A percentile compares a stretch with the other conserved stretches of the same genome.
Conservation (phyloP, 768 basidiomycete species). For the Leccinum olivaceopallidum region DNA sequence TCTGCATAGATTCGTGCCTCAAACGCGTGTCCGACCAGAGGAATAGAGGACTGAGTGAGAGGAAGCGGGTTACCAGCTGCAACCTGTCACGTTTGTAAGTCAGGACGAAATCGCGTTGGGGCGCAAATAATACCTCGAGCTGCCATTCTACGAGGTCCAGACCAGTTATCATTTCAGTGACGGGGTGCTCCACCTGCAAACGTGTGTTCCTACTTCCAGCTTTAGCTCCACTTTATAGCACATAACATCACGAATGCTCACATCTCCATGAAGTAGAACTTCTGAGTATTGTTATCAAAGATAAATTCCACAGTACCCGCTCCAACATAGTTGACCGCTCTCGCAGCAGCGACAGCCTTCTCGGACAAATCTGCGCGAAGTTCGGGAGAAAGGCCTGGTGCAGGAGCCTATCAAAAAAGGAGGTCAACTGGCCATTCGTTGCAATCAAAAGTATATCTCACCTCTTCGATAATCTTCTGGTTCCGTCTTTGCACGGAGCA, state of each 20-base stretch:
- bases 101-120: background rate
- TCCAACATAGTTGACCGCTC: conserved; percentile 88
- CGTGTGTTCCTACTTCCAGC: conserved; percentile 66
- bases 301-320: conserved; percentile 98
- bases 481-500: conserved; percentile 91
- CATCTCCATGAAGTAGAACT: conserved; percentile 98
- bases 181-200: conserved; percentile 87
- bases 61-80: conserved; percentile 88
- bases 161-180: conserved; percentile 94
- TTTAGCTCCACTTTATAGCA: background rate
- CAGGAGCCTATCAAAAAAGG: conserved; percentile 64
- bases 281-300: conserved; percentile 84
- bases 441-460: conserved; percentile 22
- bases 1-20: conserved; percentile 97
- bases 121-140: conserved; percentile 54
- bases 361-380: conserved; percentile 77
- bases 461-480: conserved; percentile 96
- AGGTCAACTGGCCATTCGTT: background rate
- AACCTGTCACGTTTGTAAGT: conserved; percentile 45
- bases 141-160: conserved; percentile 97
- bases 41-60: conserved; percentile 72
- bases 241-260: conserved; percentile 32
- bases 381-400: conserved; percentile 80
- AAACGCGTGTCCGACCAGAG: conserved; percentile 89
- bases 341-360: conserved; percentile 91